Conservation (phyloP, 139 green algal genomes). For the Ettlia oleoabundans region DNA sequence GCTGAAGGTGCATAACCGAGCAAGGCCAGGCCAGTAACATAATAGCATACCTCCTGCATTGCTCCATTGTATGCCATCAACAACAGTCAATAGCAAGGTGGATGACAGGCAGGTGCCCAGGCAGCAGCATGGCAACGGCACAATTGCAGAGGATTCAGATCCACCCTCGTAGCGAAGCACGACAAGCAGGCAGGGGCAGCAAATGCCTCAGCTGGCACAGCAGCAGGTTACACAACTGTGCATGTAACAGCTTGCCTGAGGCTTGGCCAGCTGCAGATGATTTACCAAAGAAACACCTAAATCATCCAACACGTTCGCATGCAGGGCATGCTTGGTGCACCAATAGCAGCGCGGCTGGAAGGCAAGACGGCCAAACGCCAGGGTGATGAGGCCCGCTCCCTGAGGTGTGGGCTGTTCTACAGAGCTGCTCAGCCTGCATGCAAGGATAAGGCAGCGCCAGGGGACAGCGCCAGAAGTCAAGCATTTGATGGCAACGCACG, state of each 20-base stretch:
- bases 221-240: too few species aligned
- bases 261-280: background rate
- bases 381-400: background rate
- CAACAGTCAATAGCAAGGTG: background rate
- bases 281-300: background rate
- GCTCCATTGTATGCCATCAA: too few species aligned
- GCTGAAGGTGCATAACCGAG: background rate
- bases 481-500: too few species aligned
- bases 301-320: background rate
- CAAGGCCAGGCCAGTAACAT: background rate
- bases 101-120: background rate
- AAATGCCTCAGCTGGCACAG: too few species aligned
- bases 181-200: too few species aligned
- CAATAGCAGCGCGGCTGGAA: conserved; percentile 18
- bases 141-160: too few species aligned
- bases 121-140: background rate
- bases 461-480: background rate
- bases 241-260: background rate
- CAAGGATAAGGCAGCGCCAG: background rate
- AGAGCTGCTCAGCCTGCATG: background rate
- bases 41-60: background rate
- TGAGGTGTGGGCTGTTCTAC: background rate
- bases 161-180: too few species aligned
- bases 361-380: background rate
- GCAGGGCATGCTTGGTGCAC: background rate